phyloP scores from a whole-genome alignment of 345 rosid species.

The Acer campestre region DNA sequence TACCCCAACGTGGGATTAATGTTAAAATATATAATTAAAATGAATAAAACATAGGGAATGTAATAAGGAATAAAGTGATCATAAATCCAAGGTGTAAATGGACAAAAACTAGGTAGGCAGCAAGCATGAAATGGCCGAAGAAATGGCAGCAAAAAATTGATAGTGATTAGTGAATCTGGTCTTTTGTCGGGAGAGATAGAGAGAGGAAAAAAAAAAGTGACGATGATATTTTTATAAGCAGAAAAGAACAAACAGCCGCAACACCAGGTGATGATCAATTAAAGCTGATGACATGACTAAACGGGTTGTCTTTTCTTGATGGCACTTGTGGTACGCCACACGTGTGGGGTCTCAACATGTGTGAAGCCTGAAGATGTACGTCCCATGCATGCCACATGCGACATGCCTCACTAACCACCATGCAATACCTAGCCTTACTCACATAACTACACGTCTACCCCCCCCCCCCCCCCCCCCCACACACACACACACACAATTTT shows the following conservation, averaged over 20 bases:
- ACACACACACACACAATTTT: too few relatives aligned
- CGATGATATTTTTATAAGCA: not conserved
- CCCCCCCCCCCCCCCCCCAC: too few relatives aligned
- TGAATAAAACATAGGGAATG: not conserved
- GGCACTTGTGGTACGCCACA: constrained; percentile 12
- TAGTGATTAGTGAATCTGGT: not conserved
- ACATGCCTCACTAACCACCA: not conserved
- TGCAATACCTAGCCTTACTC: not conserved
- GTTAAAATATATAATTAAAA: too few relatives aligned
- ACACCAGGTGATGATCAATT: too few relatives aligned
- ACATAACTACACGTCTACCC: not conserved
- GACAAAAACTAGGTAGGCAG: not conserved
- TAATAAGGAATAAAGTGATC: not conserved
- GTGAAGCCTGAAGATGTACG: too few relatives aligned
- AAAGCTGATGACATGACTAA: not conserved
- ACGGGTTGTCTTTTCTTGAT: constrained; percentile 14
- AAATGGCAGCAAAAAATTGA: not conserved
- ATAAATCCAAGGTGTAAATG: not conserved
- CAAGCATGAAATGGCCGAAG: not conserved
- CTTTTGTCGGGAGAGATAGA: not conserved
- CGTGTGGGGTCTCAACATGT: constrained; percentile 12
- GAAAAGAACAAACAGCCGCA: not conserved
- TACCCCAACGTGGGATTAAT: too few relatives aligned
- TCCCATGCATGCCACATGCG: not conserved
- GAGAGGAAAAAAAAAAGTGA: not conserved